Evolutionary conservation across 2,329 filamentous ascomycete species (phyloP), one percentile per base, ranked within the genome.

Genomic region (Colletotrichum melonis): DNA sequence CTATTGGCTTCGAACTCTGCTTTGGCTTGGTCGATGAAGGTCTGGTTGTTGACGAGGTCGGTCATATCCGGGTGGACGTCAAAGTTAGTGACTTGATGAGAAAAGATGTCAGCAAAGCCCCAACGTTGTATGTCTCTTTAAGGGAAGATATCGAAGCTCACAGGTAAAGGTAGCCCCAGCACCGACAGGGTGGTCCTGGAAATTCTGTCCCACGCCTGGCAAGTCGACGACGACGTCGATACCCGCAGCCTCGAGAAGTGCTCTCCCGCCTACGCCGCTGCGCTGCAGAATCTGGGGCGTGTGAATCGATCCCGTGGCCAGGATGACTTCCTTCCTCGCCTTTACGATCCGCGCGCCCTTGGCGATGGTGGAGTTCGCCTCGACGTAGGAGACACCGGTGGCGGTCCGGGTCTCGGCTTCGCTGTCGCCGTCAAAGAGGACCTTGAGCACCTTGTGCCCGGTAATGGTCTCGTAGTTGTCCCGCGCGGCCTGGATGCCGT

Each of bases 191-290:
- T 84, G 82, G 62, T 84, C 82, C 73, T 84, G 81, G 56, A 83
- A 80, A 69, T 84, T 83, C 54, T 58, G 55, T 11, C 73, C 66
- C 1, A 78, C 74, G 56, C 62, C 91, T 0, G 90, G 90, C 1
- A 90, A 83, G 75, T 92, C 86, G 1, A 85, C 82, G 55, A 90
- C 76, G 4, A 90, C 84, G 1, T 84, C 79, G 72, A 92, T 91
- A 7, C 83, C 81, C 72, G 88, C 81, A 52, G 77, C 74, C 26
- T 78, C 75, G 11, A 85, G 78, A 24, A 84, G 77, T 1, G 73
- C 74, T 35, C 75, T 77, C 0, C 81, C 78, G 1, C 85, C 85
- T 32, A 86, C 82, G 0, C 85, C 85, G 22, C 82, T 85, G 3
- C 84, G 75, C 75, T 86, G 83, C 2, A 87, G 78, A 24, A 87